Base-by-base conservation (phyloP, 2,329 filamentous ascomycete genomes). In the Neofusicoccum laricinum region DNA sequence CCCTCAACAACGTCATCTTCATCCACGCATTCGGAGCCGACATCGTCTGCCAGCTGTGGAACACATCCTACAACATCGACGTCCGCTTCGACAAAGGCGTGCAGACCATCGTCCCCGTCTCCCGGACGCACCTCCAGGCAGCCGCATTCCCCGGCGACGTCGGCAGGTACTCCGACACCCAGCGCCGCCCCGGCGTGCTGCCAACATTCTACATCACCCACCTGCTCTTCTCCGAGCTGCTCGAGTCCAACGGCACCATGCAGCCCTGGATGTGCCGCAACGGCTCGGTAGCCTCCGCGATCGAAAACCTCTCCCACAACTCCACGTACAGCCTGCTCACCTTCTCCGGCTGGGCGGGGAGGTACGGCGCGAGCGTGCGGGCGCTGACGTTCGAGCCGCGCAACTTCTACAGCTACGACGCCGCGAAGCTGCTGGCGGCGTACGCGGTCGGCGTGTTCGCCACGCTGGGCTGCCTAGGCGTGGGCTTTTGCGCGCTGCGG, bases 281-380 rank as follows among this genome's bases (percentile, higher is more conserved):
- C n/a, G 57, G 30, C 8, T 61, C 57, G 1, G 57, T 61, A 21
- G 21, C 32, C 11, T 17, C 17, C 7, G 41, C 57, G 1, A 15
- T 61, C 41, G 57, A 61, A 21, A 40, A 61, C 17, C 57, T 61
- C 1, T 61, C 57, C 19, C 57, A 10, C 41, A 61, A 61, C 41
- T 45, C 38, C 12, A 61, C 21, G 3, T 40, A 46, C 3, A 48
- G 57, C 17, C 57, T 61, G 3, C n/a, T 61, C 11, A 46, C 25
- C 1, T 61, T 61, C 15, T 19, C 57, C 30, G 25, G 25, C 1
- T 30, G 25, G 25, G 25, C 25, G 4, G 25, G 25, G 25, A 30
- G 7, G 7, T 30, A 30, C 25, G 21, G 34, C n/a, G 19, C 10
- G 30, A 46, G 40, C 4, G 15, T 30, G 25, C 25, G 25, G 2